Percentiles rank a stretch among this genome's conserved stretches.
Conservation (phyloP, 2,329 filamentous ascomycete genomes). For the Ceratocystis alfenasii region DNA sequence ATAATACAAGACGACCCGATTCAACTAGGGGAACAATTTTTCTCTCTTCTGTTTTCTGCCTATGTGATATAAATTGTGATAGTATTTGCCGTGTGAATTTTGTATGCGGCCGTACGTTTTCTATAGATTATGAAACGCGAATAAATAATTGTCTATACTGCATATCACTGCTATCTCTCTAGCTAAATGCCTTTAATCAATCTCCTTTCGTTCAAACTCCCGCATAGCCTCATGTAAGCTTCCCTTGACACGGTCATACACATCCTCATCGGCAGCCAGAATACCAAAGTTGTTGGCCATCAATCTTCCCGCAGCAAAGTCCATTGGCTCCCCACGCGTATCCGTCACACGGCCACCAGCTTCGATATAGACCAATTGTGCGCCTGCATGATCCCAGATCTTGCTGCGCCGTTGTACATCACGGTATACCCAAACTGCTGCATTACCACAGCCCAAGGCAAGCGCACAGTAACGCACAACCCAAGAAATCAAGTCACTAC, state of each 20-base stretch:
- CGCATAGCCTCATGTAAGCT: slow-evolving; percentile 25
- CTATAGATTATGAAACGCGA: no score
- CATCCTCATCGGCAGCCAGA: slow-evolving; percentile 38
- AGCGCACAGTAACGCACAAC: slow-evolving; percentile 44
- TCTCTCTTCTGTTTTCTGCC: neutral
- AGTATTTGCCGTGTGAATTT: neutral
- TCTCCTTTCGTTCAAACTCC: slow-evolving; percentile 15
- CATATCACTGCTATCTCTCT: no score
- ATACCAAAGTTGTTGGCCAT: slow-evolving; percentile 44
- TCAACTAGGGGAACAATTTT: slow-evolving; percentile 19
- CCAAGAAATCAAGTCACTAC: slow-evolving; percentile 45
- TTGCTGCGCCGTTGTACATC: slow-evolving; percentile 38
- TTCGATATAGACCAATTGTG: slow-evolving; percentile 47
- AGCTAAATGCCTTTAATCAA: neutral
- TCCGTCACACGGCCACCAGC: slow-evolving; percentile 45
- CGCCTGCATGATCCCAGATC: slow-evolving; percentile 49
- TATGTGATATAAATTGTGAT: neutral
- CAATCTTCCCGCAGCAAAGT: slow-evolving; percentile 38
- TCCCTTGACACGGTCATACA: slow-evolving; percentile 33
- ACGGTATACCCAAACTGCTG: slow-evolving; percentile 47
- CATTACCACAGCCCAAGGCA: slow-evolving; percentile 41
- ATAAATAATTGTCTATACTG: no score
- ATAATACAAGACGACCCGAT: slow-evolving; percentile 21
- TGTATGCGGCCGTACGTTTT: neutral
- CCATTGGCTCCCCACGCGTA: slow-evolving; percentile 40